These are phyloP conservation scores for Helichrysum umbraculigerum DNA, from an alignment of 129 eudicot species.

Conservation along the genomic window DNA sequence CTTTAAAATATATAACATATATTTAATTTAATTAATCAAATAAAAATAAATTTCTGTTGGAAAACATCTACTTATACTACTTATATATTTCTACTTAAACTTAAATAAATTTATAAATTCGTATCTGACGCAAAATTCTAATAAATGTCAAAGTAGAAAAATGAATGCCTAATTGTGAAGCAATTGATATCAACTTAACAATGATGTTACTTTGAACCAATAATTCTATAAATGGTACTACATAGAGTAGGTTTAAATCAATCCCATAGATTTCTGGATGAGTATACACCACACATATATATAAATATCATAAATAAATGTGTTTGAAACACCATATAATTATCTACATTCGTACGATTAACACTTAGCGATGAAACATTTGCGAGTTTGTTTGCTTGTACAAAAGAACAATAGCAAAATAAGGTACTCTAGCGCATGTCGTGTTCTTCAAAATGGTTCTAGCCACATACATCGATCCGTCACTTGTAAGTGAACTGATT, in stretches of 20 bases:
- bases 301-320: background rate
- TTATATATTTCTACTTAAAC: no score
- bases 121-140: no score
- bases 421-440: background rate
- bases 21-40: no score
- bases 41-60: background rate
- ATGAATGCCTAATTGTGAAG: background rate
- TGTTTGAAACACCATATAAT: slow-evolving; percentile 11
- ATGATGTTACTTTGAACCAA: slow-evolving; percentile 21
- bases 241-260: background rate
- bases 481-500: background rate
- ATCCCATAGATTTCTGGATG: slow-evolving; percentile 3
- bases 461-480: background rate
- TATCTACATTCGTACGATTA: background rate
- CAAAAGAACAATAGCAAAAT: background rate
- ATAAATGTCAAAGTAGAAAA: no score
- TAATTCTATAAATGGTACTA: slow-evolving; percentile 8
- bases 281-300: slow-evolving; percentile 18
- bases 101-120: no score
- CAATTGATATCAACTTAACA: background rate
- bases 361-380: background rate
- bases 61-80: background rate
- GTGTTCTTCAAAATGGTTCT: background rate
- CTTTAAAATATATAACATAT: no score
- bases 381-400: background rate